Conservation (phyloP, 23 red algal species). For the Cyanidiococcus yangmingshanensis region DNA sequence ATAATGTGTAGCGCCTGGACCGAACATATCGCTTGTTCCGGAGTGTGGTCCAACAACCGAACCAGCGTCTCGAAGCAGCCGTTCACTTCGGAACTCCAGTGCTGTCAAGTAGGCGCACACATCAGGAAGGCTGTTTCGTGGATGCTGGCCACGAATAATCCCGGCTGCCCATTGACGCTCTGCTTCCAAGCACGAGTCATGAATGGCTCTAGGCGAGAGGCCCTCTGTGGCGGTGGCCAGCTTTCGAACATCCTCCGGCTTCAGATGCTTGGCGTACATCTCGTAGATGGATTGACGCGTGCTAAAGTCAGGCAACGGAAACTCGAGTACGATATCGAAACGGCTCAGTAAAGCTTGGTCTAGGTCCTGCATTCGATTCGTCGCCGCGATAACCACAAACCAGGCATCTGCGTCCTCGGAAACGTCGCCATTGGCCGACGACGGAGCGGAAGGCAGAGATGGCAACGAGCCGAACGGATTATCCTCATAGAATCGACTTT, state of each 20-base stretch:
- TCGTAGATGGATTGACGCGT: conserved; percentile 52
- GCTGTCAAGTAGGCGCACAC: not conserved
- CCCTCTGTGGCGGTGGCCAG: conserved; percentile 47
- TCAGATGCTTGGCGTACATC: conserved; percentile 78
- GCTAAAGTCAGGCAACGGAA: conserved; percentile 59
- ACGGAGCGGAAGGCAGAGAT: not conserved
- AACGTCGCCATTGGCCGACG: not conserved
- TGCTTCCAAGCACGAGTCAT: conserved; percentile 73
- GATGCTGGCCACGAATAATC: conserved; percentile 37
- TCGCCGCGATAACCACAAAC: conserved; percentile 73
- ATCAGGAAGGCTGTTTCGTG: not conserved
- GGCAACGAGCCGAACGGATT: conserved; percentile 33
- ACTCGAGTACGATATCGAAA: conserved; percentile 72
- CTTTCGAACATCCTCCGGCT: conserved; percentile 34
- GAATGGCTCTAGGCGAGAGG: conserved; percentile 66
- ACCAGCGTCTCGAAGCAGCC: not conserved
- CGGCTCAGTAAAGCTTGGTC: conserved; percentile 68
- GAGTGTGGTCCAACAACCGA: not conserved
- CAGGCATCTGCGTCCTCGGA: not conserved
- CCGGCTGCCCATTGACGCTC: conserved; percentile 54
- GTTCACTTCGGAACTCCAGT: not conserved
- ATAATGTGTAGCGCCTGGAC: not conserved
- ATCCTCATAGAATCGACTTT: conserved; percentile 17
- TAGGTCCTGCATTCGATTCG: conserved; percentile 78
- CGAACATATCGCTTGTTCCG: not conserved